Conservation (phyloP, 2,329 filamentous ascomycete species). For the Metarhizium humberi region DNA sequence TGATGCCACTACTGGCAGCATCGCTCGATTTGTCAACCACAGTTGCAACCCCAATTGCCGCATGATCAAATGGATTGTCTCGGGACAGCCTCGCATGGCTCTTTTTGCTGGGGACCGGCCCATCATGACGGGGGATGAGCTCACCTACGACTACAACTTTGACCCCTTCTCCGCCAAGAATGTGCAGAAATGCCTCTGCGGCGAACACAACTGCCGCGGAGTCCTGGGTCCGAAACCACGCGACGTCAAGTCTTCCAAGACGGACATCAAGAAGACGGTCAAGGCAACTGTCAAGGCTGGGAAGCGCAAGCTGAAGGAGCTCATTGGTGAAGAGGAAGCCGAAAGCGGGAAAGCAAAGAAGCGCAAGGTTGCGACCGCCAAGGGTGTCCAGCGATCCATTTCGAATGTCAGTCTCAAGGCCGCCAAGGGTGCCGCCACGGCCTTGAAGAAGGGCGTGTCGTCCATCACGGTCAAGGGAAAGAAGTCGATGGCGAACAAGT, state of each 20-base stretch:
- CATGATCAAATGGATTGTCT: constrained; percentile 97
- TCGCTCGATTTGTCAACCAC: constrained; percentile 96
- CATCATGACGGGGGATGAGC: constrained; percentile 89
- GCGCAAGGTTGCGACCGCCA: constrained; percentile 25
- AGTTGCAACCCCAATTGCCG: constrained; percentile 93
- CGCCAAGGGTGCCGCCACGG: constrained; percentile 26
- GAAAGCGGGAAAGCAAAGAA: constrained; percentile 39
- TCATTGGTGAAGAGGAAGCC: constrained; percentile 32
- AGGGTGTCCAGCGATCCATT: constrained; percentile 24
- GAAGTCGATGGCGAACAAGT: constrained; percentile 11
- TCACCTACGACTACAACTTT: constrained; percentile 86
- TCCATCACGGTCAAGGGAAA: constrained; percentile 19
- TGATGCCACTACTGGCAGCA: constrained; percentile 89
- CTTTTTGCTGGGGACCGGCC: constrained; percentile 85
- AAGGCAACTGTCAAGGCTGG: constrained; percentile 35
- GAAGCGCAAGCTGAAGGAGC: constrained; percentile 49
- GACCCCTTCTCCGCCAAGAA: constrained; percentile 61
- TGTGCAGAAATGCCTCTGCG: constrained; percentile 57
- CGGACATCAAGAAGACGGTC: constrained; percentile 28
- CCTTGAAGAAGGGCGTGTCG: constrained; percentile 27
- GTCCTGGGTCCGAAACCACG: constrained; percentile 53
- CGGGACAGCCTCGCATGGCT: constrained; percentile 89
- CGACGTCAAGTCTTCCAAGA: constrained; percentile 41
- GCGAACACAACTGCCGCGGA: constrained; percentile 53
- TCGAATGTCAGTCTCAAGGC: constrained; percentile 26